Base-by-base conservation (phyloP, 2,329 filamentous ascomycete genomes). In the Truncatella angustata region DNA sequence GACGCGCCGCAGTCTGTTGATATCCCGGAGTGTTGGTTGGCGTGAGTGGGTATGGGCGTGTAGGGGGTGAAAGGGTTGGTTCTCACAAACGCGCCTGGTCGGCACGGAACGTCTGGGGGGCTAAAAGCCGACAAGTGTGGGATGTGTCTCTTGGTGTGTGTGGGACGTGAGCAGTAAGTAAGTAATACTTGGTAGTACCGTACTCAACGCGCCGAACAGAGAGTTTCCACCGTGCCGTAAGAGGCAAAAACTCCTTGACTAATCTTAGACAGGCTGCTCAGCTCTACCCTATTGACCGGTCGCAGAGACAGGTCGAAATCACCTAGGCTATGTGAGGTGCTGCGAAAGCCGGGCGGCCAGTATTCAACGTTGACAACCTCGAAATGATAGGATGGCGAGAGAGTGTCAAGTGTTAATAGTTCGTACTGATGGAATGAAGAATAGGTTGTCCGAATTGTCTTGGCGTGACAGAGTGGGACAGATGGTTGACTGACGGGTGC, bases 21-120 rank as follows among this genome's bases (percentile, higher is more conserved):
- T 28, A 18, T 46, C 28, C 43, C 30, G 24, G 43, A 7, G 24
- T 12, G 43, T 46, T 30, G 28, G 43, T 46, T 46, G 43, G 43
- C 16, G 43, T 34, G 23, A 46, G 43, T 46, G 43, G 43, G 43
- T 46, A 46, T 46, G n/a, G n/a, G n/a, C n/a, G 34, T 36, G 40
- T 28, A 12, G 43, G 28, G n/a, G 26, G 42, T 14, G n/a, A 45
- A 45, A 45, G 43, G 26, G 43, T 46, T 46, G 43, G 43, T 24
- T 34, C 24, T 30, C 43, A 45, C 43, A 45, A 34, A 46, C 43
- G 43, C 43, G 43, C 26, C 26, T 21, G 23, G 26, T 46, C 43
- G 43, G 43, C 43, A 46, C 43, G 43, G 43, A 46, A 46, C 26
- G 43, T 34, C 24, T 46, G 24, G 16, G 43, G 43, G 30, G 43